A percentile compares a stretch with the other conserved stretches of the same genome.
Evolutionary conservation across 345 rosid species (phyloP).

Genomic region (Salix exigua): DNA sequence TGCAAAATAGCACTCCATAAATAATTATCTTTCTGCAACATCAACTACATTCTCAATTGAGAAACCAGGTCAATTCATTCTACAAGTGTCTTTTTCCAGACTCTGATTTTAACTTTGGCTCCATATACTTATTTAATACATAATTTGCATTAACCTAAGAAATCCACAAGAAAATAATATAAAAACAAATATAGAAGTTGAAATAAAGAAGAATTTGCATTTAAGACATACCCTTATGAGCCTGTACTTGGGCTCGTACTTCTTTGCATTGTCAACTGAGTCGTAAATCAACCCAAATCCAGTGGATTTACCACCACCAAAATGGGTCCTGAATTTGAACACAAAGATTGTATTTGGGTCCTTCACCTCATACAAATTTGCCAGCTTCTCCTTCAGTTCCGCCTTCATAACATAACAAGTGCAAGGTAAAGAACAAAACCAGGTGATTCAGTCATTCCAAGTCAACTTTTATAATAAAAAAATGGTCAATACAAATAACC

Average conservation of each 20-base stretch:
- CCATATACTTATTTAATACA: background rate
- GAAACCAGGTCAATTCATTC: background rate
- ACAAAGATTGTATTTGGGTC: conserved; percentile 89
- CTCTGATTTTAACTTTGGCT: background rate
- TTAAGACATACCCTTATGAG: conserved; percentile 76
- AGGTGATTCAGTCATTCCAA: background rate
- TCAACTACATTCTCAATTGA: background rate
- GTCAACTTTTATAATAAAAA: background rate
- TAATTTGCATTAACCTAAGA: background rate
- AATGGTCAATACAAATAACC: background rate
- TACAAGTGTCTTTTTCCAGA: background rate
- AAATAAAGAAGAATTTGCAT: background rate
- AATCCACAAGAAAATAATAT: background rate
- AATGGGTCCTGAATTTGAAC: conserved; percentile 91
- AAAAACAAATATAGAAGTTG: background rate
- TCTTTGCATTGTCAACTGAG: conserved; percentile 81
- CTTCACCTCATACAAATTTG: conserved; percentile 79
- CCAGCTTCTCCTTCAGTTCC: conserved; percentile 83
- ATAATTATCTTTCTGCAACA: background rate
- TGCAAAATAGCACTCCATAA: background rate
- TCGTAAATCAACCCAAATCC: conserved; percentile 97
- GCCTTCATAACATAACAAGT: conserved; percentile 34
- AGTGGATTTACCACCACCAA: conserved; percentile 98
- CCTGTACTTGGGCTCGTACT: conserved; percentile 92
- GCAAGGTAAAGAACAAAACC: background rate